Conservation (phyloP, 441 rosid genomes). For the Gossypium lobatum region DNA sequence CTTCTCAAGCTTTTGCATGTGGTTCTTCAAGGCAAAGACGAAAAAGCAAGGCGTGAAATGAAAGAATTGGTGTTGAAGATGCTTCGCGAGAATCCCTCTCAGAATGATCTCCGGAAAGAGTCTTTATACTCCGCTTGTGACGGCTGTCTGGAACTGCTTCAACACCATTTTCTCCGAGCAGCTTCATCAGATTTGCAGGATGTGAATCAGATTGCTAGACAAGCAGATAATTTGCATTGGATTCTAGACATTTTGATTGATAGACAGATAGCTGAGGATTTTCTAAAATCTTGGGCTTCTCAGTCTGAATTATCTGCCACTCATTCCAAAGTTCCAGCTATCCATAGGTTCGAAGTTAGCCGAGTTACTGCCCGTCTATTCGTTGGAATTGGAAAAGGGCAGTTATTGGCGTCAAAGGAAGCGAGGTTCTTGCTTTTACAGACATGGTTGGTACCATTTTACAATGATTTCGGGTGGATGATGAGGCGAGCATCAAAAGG, state of each 20-base stretch:
- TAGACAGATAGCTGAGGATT: slow-evolving; percentile 88
- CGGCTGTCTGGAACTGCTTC: slow-evolving; percentile 68
- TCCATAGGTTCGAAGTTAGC: slow-evolving; percentile 82
- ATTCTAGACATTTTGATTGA: slow-evolving; percentile 84
- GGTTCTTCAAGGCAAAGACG: slow-evolving; percentile 94
- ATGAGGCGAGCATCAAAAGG: slow-evolving; percentile 86
- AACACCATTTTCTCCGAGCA: slow-evolving; percentile 52
- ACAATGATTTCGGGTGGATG: slow-evolving; percentile 96
- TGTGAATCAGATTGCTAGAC: slow-evolving; percentile 58
- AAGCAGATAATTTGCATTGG: slow-evolving; percentile 43
- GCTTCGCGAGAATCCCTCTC: slow-evolving; percentile 91
- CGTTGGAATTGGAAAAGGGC: slow-evolving; percentile 91
- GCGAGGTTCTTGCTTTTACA: slow-evolving; percentile 57
- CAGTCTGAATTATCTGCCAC: slow-evolving; percentile 61
- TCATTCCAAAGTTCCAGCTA: slow-evolving; percentile 70
- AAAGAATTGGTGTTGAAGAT: slow-evolving; percentile 80
- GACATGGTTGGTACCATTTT: slow-evolving; percentile 93
- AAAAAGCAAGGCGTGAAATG: slow-evolving; percentile 96
- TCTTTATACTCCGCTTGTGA: slow-evolving; percentile 81
- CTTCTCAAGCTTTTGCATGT: slow-evolving; percentile 47
- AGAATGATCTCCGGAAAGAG: slow-evolving; percentile 76
- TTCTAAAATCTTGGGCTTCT: slow-evolving; percentile 79
- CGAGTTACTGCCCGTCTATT: slow-evolving; percentile 80
- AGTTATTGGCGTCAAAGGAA: slow-evolving; percentile 75
- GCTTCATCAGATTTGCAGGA: slow-evolving; percentile 57